A percentile compares a stretch with the other conserved stretches of the same genome.
Evolutionary conservation across 2,329 filamentous ascomycete species (phyloP).

Genomic region (Dryadomyces quercivorus): DNA sequence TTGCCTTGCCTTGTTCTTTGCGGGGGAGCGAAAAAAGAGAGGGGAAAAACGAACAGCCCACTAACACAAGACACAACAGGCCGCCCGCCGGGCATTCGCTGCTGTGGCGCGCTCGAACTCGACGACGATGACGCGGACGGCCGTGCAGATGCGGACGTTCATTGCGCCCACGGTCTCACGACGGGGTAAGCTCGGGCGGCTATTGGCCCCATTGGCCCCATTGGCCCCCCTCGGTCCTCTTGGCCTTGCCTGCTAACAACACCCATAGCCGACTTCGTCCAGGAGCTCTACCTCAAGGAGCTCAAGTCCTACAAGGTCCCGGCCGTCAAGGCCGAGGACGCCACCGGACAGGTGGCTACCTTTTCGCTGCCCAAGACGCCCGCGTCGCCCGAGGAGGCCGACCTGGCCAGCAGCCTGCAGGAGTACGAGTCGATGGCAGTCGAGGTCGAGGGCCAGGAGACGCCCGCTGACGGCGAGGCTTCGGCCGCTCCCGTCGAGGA

Average conservation of each 20-base stretch:
- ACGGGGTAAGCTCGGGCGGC: slow-evolving; percentile 37
- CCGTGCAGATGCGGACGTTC: slow-evolving; percentile 24
- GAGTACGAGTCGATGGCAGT: slow-evolving; percentile 90
- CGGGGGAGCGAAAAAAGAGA: too few relatives aligned
- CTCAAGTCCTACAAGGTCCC: slow-evolving; percentile 90
- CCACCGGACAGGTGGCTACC: slow-evolving; percentile 82
- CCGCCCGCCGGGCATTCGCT: slow-evolving; percentile 37
- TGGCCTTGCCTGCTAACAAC: background rate
- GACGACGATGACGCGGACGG: slow-evolving; percentile 26
- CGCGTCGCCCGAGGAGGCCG: slow-evolving; percentile 81
- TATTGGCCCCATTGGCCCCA: background rate
- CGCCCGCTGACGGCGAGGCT: slow-evolving; percentile 43
- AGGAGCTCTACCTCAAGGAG: slow-evolving; percentile 95
- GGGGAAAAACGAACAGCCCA: background rate
- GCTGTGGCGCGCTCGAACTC: slow-evolving; percentile 24
- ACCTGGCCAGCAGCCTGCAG: slow-evolving; percentile 83
- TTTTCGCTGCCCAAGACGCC: slow-evolving; percentile 74
- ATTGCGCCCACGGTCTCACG: slow-evolving; percentile 49
- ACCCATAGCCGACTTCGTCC: slow-evolving; percentile 80
- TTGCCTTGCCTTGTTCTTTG: too few relatives aligned
- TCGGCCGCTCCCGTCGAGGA: slow-evolving; percentile 46
- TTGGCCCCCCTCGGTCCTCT: too few relatives aligned
- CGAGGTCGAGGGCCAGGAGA: slow-evolving; percentile 81
- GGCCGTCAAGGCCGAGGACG: slow-evolving; percentile 70
- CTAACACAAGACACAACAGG: slow-evolving; percentile 18